phyloP scores from a whole-genome alignment of 257 asterid genomes.

The Ilex asprella region DNA sequence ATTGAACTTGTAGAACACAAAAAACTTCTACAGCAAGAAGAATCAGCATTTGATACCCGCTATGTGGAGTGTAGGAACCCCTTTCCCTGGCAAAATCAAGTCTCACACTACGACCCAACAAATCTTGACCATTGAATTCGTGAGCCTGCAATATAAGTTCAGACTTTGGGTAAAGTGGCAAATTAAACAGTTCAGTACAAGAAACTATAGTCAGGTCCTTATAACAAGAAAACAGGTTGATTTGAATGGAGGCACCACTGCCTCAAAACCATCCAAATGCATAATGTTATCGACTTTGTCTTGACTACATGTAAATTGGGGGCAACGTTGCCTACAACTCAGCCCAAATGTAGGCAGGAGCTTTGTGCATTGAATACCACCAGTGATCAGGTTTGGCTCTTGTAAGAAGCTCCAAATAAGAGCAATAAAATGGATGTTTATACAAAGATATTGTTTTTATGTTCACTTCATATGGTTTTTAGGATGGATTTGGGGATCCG shows the following conservation, averaged over 20 bases:
- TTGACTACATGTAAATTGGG: too few relatives aligned
- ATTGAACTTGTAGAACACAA: neutral
- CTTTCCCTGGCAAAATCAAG: conserved; percentile 67
- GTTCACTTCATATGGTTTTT: too few relatives aligned
- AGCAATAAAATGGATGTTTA: neutral
- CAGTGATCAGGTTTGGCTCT: too few relatives aligned
- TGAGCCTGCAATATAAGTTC: conserved; percentile 40
- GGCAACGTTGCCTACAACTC: too few relatives aligned
- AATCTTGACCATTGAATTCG: conserved; percentile 57
- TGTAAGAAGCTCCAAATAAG: neutral
- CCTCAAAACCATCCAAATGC: neutral
- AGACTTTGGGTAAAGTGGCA: neutral
- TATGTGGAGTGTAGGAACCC: conserved; percentile 44
- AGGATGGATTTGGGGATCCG: too few relatives aligned
- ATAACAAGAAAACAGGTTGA: neutral
- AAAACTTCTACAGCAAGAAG: neutral
- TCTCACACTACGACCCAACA: conserved; percentile 58
- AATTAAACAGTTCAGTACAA: neutral
- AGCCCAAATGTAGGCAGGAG: too few relatives aligned
- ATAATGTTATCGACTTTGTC: too few relatives aligned
- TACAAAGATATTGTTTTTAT: too few relatives aligned
- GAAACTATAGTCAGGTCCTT: neutral
- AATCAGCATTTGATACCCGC: conserved; percentile 38
- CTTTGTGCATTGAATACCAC: too few relatives aligned
- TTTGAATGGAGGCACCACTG: too few relatives aligned